Evolutionary conservation across 1,284 basidiomycete genomes (phyloP).

Genomic region (Cystobasidium pallidum): DNA sequence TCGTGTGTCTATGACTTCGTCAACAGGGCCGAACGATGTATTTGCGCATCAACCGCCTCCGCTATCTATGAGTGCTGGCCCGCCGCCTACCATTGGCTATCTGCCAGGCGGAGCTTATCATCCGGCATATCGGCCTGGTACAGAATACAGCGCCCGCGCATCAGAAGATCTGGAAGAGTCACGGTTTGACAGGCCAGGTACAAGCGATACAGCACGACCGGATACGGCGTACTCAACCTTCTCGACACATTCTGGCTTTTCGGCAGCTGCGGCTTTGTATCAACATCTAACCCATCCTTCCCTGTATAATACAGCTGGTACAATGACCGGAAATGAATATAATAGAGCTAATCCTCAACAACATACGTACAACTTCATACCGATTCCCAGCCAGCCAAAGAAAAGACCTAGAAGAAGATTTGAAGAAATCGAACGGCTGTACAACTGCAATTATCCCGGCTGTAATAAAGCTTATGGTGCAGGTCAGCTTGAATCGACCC

Average conservation of each 20-base stretch:
- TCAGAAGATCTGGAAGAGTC: conserved; percentile 21
- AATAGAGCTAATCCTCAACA: background rate
- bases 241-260: conserved; percentile 26
- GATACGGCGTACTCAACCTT: conserved; percentile 39
- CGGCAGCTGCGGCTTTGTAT: conserved; percentile 19
- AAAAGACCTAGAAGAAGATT: conserved; percentile 80
- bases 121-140: conserved; percentile 1
- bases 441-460: conserved; percentile 77
- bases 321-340: background rate
- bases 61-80: conserved; percentile 6
- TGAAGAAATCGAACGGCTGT: conserved; percentile 90
- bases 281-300: conserved; percentile 26
- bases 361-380: conserved; percentile 26
- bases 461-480: conserved; percentile 73
- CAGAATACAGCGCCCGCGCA: conserved; percentile 20
- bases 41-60: conserved; percentile 40
- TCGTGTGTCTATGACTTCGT: conserved; percentile 5
- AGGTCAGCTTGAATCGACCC: no score
- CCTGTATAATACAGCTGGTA: conserved; percentile 23
- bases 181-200: conserved; percentile 26
- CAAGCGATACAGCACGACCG: conserved; percentile 26
- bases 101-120: background rate
- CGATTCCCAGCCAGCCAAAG: conserved; percentile 56
- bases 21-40: conserved; percentile 14
- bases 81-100: background rate